These are phyloP conservation scores for Termitomyces titanicus DNA, from an alignment of 768 basidiomycete species.

Conservation along the genomic window DNA sequence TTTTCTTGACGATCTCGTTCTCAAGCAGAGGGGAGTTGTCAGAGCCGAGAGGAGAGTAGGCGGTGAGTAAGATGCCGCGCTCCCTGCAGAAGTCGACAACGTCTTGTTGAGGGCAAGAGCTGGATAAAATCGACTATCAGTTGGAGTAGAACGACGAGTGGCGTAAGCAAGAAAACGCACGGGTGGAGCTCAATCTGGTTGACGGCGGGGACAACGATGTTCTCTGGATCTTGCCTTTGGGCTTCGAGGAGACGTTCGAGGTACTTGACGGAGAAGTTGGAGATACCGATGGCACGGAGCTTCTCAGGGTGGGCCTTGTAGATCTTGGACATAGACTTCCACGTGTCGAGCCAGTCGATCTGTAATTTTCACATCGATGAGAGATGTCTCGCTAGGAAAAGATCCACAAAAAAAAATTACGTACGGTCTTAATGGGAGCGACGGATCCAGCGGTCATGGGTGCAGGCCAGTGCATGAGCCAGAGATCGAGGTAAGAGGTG, in stretches of 20 bases:
- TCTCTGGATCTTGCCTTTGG: constrained; percentile 22
- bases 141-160: neutral
- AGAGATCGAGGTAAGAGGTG: constrained; percentile 78
- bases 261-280: constrained; percentile 67
- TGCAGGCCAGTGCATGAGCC: constrained; percentile 83
- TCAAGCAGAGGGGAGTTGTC: constrained; percentile 62
- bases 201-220: constrained; percentile 65
- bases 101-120: constrained; percentile 65
- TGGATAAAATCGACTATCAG: constrained; percentile 7
- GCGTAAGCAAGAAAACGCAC: constrained; percentile 28
- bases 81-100: constrained; percentile 55
- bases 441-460: constrained; percentile 58
- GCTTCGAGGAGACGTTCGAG: constrained; percentile 52
- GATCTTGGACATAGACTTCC: constrained; percentile 73
- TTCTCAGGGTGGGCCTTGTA: constrained; percentile 65
- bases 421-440: constrained; percentile 42
- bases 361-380: neutral
- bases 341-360: constrained; percentile 70
- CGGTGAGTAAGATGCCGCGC: constrained; percentile 68
- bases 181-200: constrained; percentile 82
- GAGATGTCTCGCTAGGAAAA: neutral
- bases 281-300: constrained; percentile 75
- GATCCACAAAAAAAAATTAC: neutral
- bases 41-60: constrained; percentile 79
- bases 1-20: constrained; percentile 54